Percentiles rank a stretch among this genome's conserved stretches.
These are phyloP conservation scores for Xylaria digitata DNA, from an alignment of 2,329 filamentous ascomycete species.

Conservation along the genomic window DNA sequence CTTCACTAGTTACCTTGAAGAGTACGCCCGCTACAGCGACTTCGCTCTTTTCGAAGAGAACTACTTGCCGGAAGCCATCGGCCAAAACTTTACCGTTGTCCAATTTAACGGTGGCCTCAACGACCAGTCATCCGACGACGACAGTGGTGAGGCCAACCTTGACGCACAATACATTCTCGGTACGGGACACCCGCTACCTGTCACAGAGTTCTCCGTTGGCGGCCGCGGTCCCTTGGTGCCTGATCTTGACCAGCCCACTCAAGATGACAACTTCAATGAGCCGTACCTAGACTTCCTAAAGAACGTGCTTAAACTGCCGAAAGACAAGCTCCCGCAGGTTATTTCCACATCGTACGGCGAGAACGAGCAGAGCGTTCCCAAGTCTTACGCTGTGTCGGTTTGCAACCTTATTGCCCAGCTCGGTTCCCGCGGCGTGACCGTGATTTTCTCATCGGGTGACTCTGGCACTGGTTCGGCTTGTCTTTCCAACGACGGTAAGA, in stretches of 20 bases:
- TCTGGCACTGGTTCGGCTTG: constrained; percentile 65
- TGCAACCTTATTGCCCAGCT: constrained; percentile 73
- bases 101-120: constrained; percentile 37
- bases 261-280: constrained; percentile 67
- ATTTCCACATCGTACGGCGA: constrained; percentile 76
- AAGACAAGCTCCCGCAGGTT: constrained; percentile 66
- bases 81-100: constrained; percentile 39
- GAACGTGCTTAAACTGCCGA: constrained; percentile 64
- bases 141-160: constrained; percentile 42
- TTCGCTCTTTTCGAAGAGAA: constrained; percentile 34
- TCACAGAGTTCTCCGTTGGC: constrained; percentile 39
- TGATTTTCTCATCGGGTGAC: constrained; percentile 73
- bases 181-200: constrained; percentile 38
- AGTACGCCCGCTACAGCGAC: constrained; percentile 40
- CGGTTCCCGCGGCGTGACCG: constrained; percentile 70
- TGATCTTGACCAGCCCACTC: constrained; percentile 39
- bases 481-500: constrained; percentile 58
- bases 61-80: constrained; percentile 33
- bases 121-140: constrained; percentile 31
- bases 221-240: constrained; percentile 39
- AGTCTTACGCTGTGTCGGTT: constrained; percentile 65
- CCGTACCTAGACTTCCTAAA: constrained; percentile 74
- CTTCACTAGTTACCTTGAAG: constrained; percentile 41
- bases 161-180: constrained; percentile 40
- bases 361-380: constrained; percentile 71